phyloP scores from a whole-genome alignment of 495 filamentous ascomycete species.

The Cryomyces minteri region DNA sequence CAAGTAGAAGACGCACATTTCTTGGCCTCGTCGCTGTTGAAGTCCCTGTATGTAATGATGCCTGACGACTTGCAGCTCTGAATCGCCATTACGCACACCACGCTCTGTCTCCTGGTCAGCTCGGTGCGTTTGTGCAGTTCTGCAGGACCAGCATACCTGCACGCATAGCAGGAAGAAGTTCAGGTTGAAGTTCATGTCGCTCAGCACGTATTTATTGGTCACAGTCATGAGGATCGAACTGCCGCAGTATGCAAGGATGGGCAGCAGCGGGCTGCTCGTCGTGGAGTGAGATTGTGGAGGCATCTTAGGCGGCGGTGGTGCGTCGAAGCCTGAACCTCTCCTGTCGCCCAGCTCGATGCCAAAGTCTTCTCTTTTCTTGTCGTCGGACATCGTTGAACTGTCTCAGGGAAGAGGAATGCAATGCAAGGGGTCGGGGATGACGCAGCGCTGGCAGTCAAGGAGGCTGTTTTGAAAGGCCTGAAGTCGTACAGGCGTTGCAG shows the following conservation, averaged over 20 bases:
- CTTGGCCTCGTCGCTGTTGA: slow-evolving; percentile 74
- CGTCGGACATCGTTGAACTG: slow-evolving; percentile 37
- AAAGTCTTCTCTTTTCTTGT: slow-evolving; percentile 59
- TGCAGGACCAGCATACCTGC: slow-evolving; percentile 45
- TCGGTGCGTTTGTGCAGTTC: not conserved
- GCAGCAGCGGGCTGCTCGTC: slow-evolving; percentile 54
- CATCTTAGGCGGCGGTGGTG: slow-evolving; percentile 22
- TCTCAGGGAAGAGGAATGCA: no score
- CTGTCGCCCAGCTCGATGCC: slow-evolving; percentile 29
- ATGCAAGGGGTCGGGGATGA: no score
- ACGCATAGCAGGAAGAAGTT: slow-evolving; percentile 89
- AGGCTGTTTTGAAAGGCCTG: no score
- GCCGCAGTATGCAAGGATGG: slow-evolving; percentile 79
- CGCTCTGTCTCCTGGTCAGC: slow-evolving; percentile 35
- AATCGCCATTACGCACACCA: slow-evolving; percentile 84
- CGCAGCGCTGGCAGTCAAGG: no score
- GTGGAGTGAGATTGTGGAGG: slow-evolving; percentile 11
- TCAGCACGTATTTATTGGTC: slow-evolving; percentile 97
- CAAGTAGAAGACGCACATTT: slow-evolving; percentile 48
- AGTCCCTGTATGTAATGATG: slow-evolving; percentile 80
- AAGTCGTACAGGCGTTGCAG: no score
- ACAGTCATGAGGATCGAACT: slow-evolving; percentile 97
- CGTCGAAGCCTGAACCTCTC: slow-evolving; percentile 35
- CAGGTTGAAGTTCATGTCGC: slow-evolving; percentile 77
- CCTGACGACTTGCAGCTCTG: slow-evolving; percentile 63